Conservation (phyloP, 371 early-diverging fungal genomes). For the Mortierella sp. region DNA sequence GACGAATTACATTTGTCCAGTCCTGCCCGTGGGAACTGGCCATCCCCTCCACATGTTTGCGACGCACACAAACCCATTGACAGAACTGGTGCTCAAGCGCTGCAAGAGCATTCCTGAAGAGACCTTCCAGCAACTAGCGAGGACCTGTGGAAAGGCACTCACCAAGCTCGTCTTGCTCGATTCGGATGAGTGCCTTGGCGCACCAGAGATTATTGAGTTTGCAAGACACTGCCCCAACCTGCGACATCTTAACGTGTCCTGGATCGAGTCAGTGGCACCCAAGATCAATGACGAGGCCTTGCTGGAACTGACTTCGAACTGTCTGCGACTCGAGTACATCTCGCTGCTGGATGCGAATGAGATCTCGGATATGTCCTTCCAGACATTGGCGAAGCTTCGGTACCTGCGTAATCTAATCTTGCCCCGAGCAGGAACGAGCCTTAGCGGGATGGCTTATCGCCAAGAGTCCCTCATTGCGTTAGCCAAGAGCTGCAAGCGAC, state of each 20-base stretch:
- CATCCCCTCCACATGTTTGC: constrained; percentile 51
- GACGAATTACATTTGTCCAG: constrained; percentile 50
- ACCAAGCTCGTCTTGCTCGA: constrained; percentile 51
- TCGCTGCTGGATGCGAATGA: constrained; percentile 51
- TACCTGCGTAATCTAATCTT: constrained; percentile 52
- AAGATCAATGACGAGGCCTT: constrained; percentile 49
- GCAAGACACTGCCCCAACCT: constrained; percentile 43
- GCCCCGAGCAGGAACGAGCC: constrained; percentile 37
- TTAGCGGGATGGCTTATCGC: constrained; percentile 36
- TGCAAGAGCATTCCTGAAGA: constrained; percentile 53
- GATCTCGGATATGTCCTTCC: constrained; percentile 53
- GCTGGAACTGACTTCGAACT: constrained; percentile 43
- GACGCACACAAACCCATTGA: constrained; percentile 45
- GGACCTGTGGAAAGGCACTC: constrained; percentile 51
- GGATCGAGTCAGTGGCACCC: constrained; percentile 47
- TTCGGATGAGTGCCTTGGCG: constrained; percentile 45
- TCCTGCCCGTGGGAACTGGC: constrained; percentile 30
- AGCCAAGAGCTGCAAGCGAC: constrained; percentile 47
- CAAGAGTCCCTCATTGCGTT: constrained; percentile 45
- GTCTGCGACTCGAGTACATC: constrained; percentile 44
- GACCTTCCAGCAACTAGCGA: constrained; percentile 45
- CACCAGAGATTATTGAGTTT: constrained; percentile 47
- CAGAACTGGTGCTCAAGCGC: constrained; percentile 48
- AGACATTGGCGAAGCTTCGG: constrained; percentile 40
- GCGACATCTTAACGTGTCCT: constrained; percentile 49